Evolutionary conservation across 192 early-diverging fungal genomes (phyloP), one percentile per base, ranked within the genome.

Genomic region (Entophlyctis luteolus): DNA sequence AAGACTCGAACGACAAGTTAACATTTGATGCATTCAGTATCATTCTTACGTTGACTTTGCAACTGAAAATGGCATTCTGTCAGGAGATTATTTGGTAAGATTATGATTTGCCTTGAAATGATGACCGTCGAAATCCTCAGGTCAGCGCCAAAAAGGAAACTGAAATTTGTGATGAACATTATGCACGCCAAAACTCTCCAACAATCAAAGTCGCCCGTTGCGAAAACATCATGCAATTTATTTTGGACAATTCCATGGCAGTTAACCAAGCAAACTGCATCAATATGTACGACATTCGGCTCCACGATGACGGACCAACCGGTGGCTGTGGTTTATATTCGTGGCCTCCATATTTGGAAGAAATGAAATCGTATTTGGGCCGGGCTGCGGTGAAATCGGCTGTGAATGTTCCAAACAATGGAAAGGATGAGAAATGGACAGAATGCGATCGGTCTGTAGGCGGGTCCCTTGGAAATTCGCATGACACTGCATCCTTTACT

Each of bases 241-340:
- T 84, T 20, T 60, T 79, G 33, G 59, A 39, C 14, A 25, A 55
- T 3, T 68, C 77, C 1, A 75, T 27, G 6, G 27, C 8, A 38
- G 8, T 6, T 12, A 18, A 25, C 42, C 14, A 32, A n/a, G 33
- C 14, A 65, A 65, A 59, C 37, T 91, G 89, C 75, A 75, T 88
- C 48, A 91, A 91, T 69, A 84, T 86, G 76, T 91, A 91, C 67
- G 86, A 91, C 49, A 75, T 88, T 52, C 79, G 86, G 10, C 57
- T 87, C 34, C 72, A 75, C 6, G 89, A 91, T 62, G 68, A 77
- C 29, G 71, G 72, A 20, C 79, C 81, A 2, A 32, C 28, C 37
- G 68, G 72, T 22, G 70, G 79, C 6, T 91, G 89, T 36, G 88
- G 88, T 35, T 48, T 78, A 45, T 58, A 36, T 20, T 23, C 62